Percentiles rank a stretch among this genome's conserved stretches.
phyloP scores from a whole-genome alignment of 495 filamentous ascomycete species.

The Amniculicola lignicola region DNA sequence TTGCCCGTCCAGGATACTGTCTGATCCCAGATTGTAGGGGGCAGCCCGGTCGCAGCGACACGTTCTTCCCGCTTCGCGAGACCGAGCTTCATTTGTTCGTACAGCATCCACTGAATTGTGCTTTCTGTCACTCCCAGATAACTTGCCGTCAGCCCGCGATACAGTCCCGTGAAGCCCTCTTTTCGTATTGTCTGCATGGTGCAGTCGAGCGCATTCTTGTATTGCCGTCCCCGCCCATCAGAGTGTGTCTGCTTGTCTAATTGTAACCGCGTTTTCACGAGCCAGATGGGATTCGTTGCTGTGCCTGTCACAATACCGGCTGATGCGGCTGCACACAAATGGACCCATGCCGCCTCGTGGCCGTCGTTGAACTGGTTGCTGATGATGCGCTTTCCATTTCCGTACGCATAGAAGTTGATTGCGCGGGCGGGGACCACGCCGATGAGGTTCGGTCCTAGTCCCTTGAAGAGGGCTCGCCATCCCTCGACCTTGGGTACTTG shows the following conservation, averaged over 20 bases:
- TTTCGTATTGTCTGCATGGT: constrained; percentile 68
- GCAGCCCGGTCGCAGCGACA: constrained; percentile 51
- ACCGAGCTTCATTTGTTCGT: constrained; percentile 74
- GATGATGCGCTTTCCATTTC: constrained; percentile 77
- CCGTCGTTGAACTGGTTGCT: constrained; percentile 63
- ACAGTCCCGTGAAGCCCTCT: constrained; percentile 75
- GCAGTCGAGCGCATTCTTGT: constrained; percentile 81
- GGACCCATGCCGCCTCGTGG: constrained; percentile 65
- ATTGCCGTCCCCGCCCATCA: constrained; percentile 59
- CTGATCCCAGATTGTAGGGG: constrained; percentile 60
- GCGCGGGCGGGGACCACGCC: constrained; percentile 82
- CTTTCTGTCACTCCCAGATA: constrained; percentile 84
- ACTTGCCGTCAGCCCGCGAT: constrained; percentile 81
- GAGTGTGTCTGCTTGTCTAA: constrained; percentile 68
- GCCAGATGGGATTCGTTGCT: constrained; percentile 89
- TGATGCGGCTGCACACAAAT: constrained; percentile 66
- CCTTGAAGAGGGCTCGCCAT: constrained; percentile 81
- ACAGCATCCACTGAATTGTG: constrained; percentile 82
- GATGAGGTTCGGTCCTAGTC: constrained; percentile 79
- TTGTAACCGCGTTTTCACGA: constrained; percentile 85
- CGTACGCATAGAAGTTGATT: constrained; percentile 88
- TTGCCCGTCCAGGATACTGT: constrained; percentile 67
- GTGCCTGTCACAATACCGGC: constrained; percentile 80
- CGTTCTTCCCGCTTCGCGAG: constrained; percentile 57
- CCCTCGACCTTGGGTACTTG: constrained; percentile 76